Evolutionary conservation across 352 stramenopile genomes (phyloP).

Genomic region (Phytopythium montanum): DNA sequence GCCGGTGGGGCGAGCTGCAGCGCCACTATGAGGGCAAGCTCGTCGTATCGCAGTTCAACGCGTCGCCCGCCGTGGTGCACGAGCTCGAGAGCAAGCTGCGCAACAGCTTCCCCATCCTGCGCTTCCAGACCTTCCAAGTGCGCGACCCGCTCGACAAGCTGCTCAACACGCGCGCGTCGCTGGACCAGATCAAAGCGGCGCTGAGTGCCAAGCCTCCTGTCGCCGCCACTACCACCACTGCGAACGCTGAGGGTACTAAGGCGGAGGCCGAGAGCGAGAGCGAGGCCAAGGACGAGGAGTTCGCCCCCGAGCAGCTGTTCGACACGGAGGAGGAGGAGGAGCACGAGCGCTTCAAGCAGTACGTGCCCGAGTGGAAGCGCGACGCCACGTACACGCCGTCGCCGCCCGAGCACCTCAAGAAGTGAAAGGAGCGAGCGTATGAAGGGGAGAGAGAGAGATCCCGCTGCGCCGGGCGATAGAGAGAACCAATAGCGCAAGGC

Average conservation of each 20-base stretch:
- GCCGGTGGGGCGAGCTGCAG: slow-evolving; percentile 81
- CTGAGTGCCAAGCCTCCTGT: slow-evolving; percentile 47
- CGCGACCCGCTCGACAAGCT: slow-evolving; percentile 76
- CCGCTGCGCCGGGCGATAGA: neutral
- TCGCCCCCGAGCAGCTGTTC: slow-evolving; percentile 51
- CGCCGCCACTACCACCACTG: slow-evolving; percentile 29
- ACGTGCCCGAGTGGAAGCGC: slow-evolving; percentile 82
- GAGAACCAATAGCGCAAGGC: neutral
- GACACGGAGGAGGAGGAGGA: slow-evolving; percentile 62
- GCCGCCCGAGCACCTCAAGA: slow-evolving; percentile 61
- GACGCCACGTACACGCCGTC: slow-evolving; percentile 67
- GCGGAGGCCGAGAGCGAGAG: slow-evolving; percentile 24
- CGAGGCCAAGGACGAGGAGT: slow-evolving; percentile 17
- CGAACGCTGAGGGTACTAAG: slow-evolving; percentile 30
- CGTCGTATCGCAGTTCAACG: slow-evolving; percentile 85
- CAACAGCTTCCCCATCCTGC: slow-evolving; percentile 81
- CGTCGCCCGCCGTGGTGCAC: slow-evolving; percentile 56
- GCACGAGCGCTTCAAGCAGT: slow-evolving; percentile 68
- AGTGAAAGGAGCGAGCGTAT: slow-evolving; percentile 13
- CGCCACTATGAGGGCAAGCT: slow-evolving; percentile 85
- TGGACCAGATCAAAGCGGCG: slow-evolving; percentile 53
- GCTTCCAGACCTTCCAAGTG: slow-evolving; percentile 87
- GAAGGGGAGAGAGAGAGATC: neutral
- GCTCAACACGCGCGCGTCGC: slow-evolving; percentile 77
- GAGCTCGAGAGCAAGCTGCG: slow-evolving; percentile 82